Percentiles rank a stretch among this genome's conserved stretches.
phyloP scores from a whole-genome alignment of 2,329 filamentous ascomycete genomes.

The Pochonia chlamydosporia region DNA sequence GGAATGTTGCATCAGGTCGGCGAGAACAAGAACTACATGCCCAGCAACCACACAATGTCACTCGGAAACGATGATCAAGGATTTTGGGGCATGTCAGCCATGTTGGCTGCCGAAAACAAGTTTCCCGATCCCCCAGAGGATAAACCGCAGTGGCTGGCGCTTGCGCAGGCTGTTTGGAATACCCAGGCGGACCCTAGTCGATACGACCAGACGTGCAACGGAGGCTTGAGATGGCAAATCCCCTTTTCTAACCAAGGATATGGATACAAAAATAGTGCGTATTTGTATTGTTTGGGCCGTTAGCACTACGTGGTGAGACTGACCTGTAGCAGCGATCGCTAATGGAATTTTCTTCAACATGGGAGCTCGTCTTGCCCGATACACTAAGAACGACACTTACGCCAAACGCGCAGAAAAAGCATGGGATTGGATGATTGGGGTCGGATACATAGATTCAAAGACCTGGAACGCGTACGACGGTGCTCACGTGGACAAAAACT shows the following conservation, averaged over 20 bases:
- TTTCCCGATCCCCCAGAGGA: conserved; percentile 53
- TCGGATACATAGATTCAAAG: conserved; percentile 54
- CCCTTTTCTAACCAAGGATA: conserved; percentile 69
- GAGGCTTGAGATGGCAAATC: conserved; percentile 74
- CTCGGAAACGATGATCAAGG: conserved; percentile 67
- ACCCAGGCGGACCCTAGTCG: conserved; percentile 54
- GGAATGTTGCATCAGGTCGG: conserved; percentile 55
- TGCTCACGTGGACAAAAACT: conserved; percentile 50
- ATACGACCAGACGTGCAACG: conserved; percentile 58
- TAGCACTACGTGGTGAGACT: neutral
- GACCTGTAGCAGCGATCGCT: conserved; percentile 40
- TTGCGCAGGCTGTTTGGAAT: conserved; percentile 67
- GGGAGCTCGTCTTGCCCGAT: conserved; percentile 63
- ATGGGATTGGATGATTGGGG: conserved; percentile 54
- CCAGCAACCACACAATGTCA: conserved; percentile 50
- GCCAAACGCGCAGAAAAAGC: conserved; percentile 54
- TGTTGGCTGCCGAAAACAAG: conserved; percentile 60
- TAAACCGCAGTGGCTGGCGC: conserved; percentile 54
- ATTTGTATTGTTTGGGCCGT: too few species aligned
- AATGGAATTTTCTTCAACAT: conserved; percentile 61
- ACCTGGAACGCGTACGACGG: conserved; percentile 61
- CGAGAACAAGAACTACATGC: conserved; percentile 53
- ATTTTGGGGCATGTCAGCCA: conserved; percentile 64
- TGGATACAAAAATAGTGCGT: conserved; percentile 63
- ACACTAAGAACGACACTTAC: conserved; percentile 62